These are phyloP conservation scores for Globisporangium cederbergense DNA, from an alignment of 352 stramenopile genomes.

Conservation along the genomic window DNA sequence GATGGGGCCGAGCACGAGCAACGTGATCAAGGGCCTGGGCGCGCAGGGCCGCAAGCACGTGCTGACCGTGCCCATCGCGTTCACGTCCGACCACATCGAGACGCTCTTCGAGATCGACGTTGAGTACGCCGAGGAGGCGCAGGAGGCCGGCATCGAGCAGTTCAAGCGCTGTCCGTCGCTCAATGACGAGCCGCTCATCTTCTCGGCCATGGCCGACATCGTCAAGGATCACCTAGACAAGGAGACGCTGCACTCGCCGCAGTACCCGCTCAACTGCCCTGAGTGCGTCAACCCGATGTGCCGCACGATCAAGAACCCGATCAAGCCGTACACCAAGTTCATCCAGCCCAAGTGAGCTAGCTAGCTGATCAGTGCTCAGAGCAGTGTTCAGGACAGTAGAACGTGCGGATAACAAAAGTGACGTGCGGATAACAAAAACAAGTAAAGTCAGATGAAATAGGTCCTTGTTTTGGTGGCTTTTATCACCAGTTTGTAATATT, in stretches of 20 bases:
- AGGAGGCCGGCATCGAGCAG: constrained; percentile 93
- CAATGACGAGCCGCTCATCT: constrained; percentile 94
- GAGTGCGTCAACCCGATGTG: constrained; percentile 82
- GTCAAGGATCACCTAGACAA: constrained; percentile 92
- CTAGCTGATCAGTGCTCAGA: neutral
- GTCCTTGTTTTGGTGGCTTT: neutral
- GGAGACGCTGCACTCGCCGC: constrained; percentile 62
- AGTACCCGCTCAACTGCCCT: constrained; percentile 86
- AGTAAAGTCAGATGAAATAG: neutral
- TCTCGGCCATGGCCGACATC: constrained; percentile 96
- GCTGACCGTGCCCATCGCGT: constrained; percentile 97
- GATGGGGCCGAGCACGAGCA: constrained; percentile 97
- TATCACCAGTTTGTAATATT: too few relatives aligned
- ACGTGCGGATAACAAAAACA: constrained; percentile 2
- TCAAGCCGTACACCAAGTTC: constrained; percentile 65
- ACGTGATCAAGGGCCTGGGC: constrained; percentile 92
- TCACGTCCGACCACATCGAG: constrained; percentile 99
- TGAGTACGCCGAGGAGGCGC: constrained; percentile 96
- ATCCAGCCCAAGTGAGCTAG: constrained; percentile 8
- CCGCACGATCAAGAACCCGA: constrained; percentile 81
- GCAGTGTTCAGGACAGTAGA: too few relatives aligned
- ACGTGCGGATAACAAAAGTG: neutral
- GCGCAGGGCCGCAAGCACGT: constrained; percentile 93
- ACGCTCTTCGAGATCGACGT: constrained; percentile 99
- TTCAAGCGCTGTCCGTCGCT: constrained; percentile 95